Evolutionary conservation across 805 yeast genomes (phyloP), one percentile per base, ranked within the genome.

Genomic region (Candida nitratophila): DNA sequence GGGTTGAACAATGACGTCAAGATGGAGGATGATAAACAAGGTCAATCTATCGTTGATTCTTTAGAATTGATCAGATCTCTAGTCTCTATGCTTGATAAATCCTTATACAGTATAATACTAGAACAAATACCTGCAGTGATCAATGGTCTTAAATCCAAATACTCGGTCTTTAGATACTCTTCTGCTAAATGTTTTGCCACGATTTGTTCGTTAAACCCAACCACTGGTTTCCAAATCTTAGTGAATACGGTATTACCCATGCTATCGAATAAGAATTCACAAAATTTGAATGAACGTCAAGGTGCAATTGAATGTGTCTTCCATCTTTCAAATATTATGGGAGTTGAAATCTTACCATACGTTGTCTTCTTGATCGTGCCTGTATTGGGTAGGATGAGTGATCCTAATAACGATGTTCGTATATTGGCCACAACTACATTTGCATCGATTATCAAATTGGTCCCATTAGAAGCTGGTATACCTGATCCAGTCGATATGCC

Each of bases 371-470:
- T 93, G 54, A 88, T 93, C 61, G 98, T 95, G 24, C 99, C 99
- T 11, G 88, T 93, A 4, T 70, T 93, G 53, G 99, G 99, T 38
- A 76, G 99, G 57, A 93, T 93, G 99, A 90, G 96, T 71, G 99
- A 93, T 63, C 73, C 96, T 1, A 87, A 91, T 57, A 74, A 73
- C 42, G 96, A 87, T 58, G 83, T 90, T n/a, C 77, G 99, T 55
- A 73, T 84, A 16, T 66, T 95, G 44, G 95, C 99, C 0, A 91
- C 99, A 0, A 88, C 96, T 0, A 87, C 99, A 0, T 93, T 93
- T 73, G 99, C 99, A 0, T 83, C 95, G 0, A 87, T 93, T 46
- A 91, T 93, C 53, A 93, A 91, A 61, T 69, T 93, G 49, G 98
- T 93, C 19, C 99, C 99, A 5, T 73, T 93, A 47, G 99, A 93